Conservation (phyloP, 768 basidiomycete genomes). For the Lentinus brumalis region DNA sequence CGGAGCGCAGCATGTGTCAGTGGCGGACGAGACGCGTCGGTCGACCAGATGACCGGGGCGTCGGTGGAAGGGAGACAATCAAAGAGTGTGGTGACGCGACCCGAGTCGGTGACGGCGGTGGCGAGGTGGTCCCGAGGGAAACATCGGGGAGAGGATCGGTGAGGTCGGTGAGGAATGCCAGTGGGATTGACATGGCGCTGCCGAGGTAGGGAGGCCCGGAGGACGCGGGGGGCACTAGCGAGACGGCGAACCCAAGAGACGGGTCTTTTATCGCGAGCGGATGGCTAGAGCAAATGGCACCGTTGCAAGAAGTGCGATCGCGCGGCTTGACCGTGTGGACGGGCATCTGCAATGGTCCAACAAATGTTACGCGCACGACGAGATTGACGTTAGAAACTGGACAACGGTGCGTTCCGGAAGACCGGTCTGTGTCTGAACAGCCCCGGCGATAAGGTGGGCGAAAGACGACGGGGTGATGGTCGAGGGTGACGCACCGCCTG, state of each 20-base stretch:
- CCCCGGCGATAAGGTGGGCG: constrained; percentile 20
- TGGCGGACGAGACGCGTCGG: constrained; percentile 38
- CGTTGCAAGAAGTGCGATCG: not conserved
- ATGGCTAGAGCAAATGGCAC: not conserved
- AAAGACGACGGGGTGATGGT: not conserved
- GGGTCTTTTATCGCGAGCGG: not conserved
- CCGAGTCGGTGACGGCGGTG: constrained; percentile 33
- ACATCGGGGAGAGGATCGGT: constrained; percentile 25
- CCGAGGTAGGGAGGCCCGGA: constrained; percentile 1
- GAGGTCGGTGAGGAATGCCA: constrained; percentile 34
- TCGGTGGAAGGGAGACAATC: constrained; percentile 41
- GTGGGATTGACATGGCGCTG: constrained; percentile 15
- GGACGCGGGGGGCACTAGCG: constrained; percentile 3
- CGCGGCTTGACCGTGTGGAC: constrained; percentile 3
- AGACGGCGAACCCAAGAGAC: not conserved
- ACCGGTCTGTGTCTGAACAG: constrained; percentile 5
- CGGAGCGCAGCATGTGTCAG: constrained; percentile 39
- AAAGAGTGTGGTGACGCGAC: constrained; percentile 36
- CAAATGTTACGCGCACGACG: not conserved
- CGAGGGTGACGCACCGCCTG: constrained; percentile 10
- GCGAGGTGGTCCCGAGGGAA: constrained; percentile 44
- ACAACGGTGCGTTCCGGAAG: constrained; percentile 1
- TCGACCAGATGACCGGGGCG: constrained; percentile 42
- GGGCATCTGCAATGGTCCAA: not conserved
- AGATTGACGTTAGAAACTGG: constrained; percentile 4